Evolutionary conservation across 768 basidiomycete species (phyloP), one percentile per base, ranked within the genome.

Genomic region (Lentinula aciculospora): DNA sequence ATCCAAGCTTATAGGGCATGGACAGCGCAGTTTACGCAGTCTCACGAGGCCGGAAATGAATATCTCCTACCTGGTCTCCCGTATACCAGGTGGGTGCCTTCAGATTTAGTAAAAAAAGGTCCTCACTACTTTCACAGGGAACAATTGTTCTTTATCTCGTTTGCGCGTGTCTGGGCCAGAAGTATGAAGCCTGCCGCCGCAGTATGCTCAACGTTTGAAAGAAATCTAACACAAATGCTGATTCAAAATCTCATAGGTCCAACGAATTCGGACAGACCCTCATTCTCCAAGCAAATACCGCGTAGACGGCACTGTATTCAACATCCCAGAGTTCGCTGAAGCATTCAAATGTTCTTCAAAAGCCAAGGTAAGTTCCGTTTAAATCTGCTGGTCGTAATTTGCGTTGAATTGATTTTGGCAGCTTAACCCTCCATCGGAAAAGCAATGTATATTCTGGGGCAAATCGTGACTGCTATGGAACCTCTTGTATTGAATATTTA

Each of bases 81-180:
- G 49, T 89, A 79, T 65, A 88, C 89, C 1, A 81, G 86, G 89
- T 85, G 53, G 48, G 76, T 58, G 17, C 2, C 31, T 42, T 25
- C 19, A n/a, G 25, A 47, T 44, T 15, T 21, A 15, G 27, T 46
- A 17, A 21, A 19, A 15, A 29, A 0, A 21, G 45, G 60, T 37
- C n/a, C 58, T 32, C 28, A 39, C 37, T 19, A 23, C n/a, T 59
- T 1, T 40, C 65, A 28, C 8, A 90, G 89, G 58, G 95, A 97
- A 39, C 95, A 98, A 74, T 72, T 98, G 28, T 98, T 98, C 75
- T 98, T 97, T 77, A 83, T 98, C 56, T 82, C 92, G 1, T 95
- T 91, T 65, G 94, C 83, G 13, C 82, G 89, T 27, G 84, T 89
- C n/a, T 96, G 92, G 92, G 92, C 87, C 0, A 80, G 83, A 66